Evolutionary conservation across 257 asterid species (phyloP).

Genomic region (Agastache rugosa): DNA sequence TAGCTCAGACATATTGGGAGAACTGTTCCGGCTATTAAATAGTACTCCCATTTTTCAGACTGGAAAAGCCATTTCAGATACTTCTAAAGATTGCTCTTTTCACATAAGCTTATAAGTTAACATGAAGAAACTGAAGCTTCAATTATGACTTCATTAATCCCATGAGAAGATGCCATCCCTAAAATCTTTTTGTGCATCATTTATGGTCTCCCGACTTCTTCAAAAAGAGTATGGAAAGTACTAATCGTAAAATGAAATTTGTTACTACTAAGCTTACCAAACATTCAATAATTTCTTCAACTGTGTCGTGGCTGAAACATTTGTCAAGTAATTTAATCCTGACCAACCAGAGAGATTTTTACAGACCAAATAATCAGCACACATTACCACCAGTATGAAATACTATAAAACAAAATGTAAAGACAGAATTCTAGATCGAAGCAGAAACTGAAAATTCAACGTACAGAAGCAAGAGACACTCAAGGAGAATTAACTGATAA

Average conservation of each 20-base stretch:
- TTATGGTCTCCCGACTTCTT: slow-evolving; percentile 13
- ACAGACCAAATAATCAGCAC: slow-evolving; percentile 37
- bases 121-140: not conserved
- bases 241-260: not conserved
- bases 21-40: not conserved
- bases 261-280: slow-evolving; percentile 60
- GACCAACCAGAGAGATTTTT: slow-evolving; percentile 38
- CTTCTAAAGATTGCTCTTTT: slow-evolving; percentile 6
- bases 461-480: slow-evolving; percentile 22
- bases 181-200: not conserved
- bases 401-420: slow-evolving; percentile 8
- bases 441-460: slow-evolving; percentile 22
- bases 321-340: slow-evolving; percentile 77
- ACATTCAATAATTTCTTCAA: slow-evolving; percentile 86
- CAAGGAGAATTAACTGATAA: not conserved
- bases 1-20: slow-evolving; percentile 20
- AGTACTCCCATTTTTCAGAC: not conserved
- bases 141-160: not conserved
- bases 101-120: not conserved
- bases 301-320: slow-evolving; percentile 89
- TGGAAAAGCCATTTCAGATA: not conserved
- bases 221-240: not conserved
- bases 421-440: slow-evolving; percentile 15
- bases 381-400: not conserved
- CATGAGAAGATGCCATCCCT: not conserved